phyloP scores from a whole-genome alignment of 768 basidiomycete species.

The Tulasnella sp. region DNA sequence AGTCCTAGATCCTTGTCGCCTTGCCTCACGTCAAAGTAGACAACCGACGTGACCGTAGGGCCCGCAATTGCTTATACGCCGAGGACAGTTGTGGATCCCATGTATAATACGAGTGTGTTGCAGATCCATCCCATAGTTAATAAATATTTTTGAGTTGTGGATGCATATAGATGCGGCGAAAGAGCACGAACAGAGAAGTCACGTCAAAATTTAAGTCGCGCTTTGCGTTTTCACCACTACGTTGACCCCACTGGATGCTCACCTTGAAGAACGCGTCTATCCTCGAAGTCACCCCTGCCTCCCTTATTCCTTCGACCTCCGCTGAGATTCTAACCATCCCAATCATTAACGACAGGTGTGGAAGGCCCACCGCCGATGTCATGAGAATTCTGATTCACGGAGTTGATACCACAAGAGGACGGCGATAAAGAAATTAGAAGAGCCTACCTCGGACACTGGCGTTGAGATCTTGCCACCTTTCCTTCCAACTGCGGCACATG shows the following conservation, averaged over 20 bases:
- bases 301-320: slow-evolving; percentile 9
- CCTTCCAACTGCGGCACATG: not conserved
- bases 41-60: slow-evolving; percentile 83
- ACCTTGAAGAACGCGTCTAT: no score
- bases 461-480: slow-evolving; percentile 16
- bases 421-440: slow-evolving; percentile 58
- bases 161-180: not conserved
- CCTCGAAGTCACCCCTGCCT: no score
- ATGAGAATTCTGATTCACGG: slow-evolving; percentile 55
- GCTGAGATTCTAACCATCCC: slow-evolving; percentile 26
- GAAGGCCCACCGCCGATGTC: slow-evolving; percentile 50
- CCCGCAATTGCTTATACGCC: slow-evolving; percentile 64
- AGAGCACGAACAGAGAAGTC: no score
- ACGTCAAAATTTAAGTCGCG: no score
- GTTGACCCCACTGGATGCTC: no score
- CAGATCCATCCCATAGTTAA: not conserved
- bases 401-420: slow-evolving; percentile 27
- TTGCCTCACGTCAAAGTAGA: slow-evolving; percentile 92
- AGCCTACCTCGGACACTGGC: slow-evolving; percentile 29
- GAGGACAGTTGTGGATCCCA: slow-evolving; percentile 1
- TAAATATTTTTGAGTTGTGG: not conserved
- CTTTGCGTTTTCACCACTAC: no score
- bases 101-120: slow-evolving; percentile 35
- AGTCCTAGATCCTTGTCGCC: slow-evolving; percentile 80
- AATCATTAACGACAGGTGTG: slow-evolving; percentile 32